Evolutionary conservation across 768 basidiomycete genomes (phyloP).

Genomic region (Thelephora aurantiotincta): DNA sequence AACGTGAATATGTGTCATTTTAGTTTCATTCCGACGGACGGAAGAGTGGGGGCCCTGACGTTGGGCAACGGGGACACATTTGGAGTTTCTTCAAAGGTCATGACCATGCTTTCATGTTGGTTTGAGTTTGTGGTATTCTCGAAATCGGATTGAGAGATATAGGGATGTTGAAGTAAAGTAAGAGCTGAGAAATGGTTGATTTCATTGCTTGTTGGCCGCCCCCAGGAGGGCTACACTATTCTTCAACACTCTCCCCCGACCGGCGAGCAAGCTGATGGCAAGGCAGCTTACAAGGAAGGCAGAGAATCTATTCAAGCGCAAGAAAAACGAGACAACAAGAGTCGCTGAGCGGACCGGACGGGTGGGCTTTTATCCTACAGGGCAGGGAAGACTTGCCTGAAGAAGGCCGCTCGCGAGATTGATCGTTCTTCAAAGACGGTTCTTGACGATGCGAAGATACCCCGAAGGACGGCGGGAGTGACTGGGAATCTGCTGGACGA

Average conservation of each 20-base stretch:
- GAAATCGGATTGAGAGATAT: no score
- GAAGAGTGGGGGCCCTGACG: no score
- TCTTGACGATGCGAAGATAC: slow-evolving; percentile 79
- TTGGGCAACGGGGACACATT: no score
- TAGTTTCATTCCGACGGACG: no score
- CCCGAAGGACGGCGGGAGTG: slow-evolving; percentile 66
- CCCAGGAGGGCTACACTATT: slow-evolving; percentile 54
- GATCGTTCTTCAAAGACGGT: slow-evolving; percentile 72
- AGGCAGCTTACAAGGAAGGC: slow-evolving; percentile 77
- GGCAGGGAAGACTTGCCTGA: slow-evolving; percentile 35
- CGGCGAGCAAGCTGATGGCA: slow-evolving; percentile 62
- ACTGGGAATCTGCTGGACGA: slow-evolving; percentile 59
- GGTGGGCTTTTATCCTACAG: background rate
- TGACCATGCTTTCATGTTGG: no score
- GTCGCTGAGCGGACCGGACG: background rate
- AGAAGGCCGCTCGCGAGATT: slow-evolving; percentile 77
- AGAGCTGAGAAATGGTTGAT: background rate
- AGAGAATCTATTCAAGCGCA: slow-evolving; percentile 39
- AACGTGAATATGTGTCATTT: no score
- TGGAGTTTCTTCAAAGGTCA: no score
- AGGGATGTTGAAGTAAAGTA: no score
- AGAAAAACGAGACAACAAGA: background rate
- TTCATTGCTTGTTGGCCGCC: slow-evolving; percentile 25
- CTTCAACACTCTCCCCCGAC: slow-evolving; percentile 54
- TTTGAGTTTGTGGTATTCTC: no score